Conservation (phyloP, 345 rosid genomes). For the Combretum micranthum region DNA sequence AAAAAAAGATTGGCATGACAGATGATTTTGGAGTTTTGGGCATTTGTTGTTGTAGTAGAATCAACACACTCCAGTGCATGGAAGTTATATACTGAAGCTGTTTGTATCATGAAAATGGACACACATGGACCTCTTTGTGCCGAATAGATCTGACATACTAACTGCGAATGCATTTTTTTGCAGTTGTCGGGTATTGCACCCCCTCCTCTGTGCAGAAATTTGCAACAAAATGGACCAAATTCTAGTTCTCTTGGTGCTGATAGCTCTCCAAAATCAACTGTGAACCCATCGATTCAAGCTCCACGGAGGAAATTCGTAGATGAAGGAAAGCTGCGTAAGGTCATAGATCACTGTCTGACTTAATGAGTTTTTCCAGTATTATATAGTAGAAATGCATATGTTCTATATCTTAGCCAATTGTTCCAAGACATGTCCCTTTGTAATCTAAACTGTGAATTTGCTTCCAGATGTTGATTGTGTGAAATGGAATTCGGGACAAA, state of each 20-base stretch:
- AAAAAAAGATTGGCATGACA: too few species aligned
- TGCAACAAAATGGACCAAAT: slow-evolving; percentile 67
- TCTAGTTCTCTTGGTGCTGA: slow-evolving; percentile 39
- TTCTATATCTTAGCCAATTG: too few species aligned
- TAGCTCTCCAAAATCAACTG: slow-evolving; percentile 59
- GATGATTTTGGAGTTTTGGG: too few species aligned
- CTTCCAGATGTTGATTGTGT: neutral
- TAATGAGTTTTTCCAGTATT: slow-evolving; percentile 9
- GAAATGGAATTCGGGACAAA: too few species aligned
- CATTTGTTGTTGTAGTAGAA: too few species aligned
- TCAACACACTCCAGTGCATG: too few species aligned
- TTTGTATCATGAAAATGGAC: neutral
- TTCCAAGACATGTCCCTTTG: too few species aligned
- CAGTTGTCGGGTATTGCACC: slow-evolving; percentile 85
- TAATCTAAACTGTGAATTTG: neutral
- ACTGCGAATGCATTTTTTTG: slow-evolving; percentile 15
- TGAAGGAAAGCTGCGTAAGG: slow-evolving; percentile 98
- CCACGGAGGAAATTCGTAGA: slow-evolving; percentile 97
- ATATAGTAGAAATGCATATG: neutral
- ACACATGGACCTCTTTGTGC: neutral
- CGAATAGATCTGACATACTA: neutral
- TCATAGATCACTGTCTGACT: slow-evolving; percentile 11
- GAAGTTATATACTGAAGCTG: neutral
- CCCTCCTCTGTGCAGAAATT: slow-evolving; percentile 82
- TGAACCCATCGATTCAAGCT: slow-evolving; percentile 81